These are phyloP conservation scores for Eucalyptus polyanthemos DNA, from an alignment of 345 rosid genomes.

Conservation along the genomic window DNA sequence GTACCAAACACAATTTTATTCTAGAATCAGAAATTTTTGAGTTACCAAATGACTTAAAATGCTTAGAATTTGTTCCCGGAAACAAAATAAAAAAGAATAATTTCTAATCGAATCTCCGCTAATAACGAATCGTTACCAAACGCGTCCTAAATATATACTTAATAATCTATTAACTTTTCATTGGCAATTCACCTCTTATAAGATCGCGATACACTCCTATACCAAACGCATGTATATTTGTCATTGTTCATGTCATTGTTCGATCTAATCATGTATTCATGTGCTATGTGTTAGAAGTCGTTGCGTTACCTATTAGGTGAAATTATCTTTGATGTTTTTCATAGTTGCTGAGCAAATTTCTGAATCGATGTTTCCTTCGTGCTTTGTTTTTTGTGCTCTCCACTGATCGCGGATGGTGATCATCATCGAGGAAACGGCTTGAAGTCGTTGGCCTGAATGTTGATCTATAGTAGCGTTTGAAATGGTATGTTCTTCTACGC, in stretches of 20 bases:
- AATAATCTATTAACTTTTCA: background rate
- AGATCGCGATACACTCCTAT: background rate
- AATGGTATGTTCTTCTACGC: background rate
- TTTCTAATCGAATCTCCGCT: rapidly evolving
- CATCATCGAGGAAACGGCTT: background rate
- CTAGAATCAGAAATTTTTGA: too few relatives aligned
- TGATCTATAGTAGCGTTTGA: background rate
- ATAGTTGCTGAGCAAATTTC: background rate
- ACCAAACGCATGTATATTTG: background rate
- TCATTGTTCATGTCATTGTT: background rate
- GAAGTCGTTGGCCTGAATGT: background rate
- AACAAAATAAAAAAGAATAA: too few relatives aligned
- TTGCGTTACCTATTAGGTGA: background rate
- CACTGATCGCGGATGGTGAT: background rate
- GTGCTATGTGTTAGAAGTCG: background rate
- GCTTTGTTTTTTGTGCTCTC: background rate
- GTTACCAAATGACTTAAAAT: too few relatives aligned
- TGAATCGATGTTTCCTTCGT: background rate
- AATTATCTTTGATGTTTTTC: background rate
- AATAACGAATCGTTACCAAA: too few relatives aligned
- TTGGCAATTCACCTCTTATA: too few relatives aligned
- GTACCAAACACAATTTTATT: too few relatives aligned
- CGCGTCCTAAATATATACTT: background rate
- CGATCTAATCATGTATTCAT: background rate
- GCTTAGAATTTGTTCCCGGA: too few relatives aligned